These are phyloP conservation scores for Orbilia ellipsospora DNA, from an alignment of 2,329 filamentous ascomycete species.

Conservation along the genomic window DNA sequence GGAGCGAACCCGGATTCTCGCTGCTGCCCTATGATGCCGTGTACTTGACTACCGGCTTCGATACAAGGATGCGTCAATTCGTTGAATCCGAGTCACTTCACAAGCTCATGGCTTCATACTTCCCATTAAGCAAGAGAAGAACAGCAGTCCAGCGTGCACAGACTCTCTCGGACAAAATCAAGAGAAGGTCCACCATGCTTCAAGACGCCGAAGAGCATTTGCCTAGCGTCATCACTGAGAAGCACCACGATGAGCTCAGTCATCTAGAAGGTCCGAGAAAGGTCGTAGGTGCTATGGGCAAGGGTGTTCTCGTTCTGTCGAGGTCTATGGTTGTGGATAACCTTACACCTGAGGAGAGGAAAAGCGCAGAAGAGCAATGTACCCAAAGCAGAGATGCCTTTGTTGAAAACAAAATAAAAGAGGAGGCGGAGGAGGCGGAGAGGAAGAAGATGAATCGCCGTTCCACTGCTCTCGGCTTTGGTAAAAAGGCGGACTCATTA, in stretches of 20 bases:
- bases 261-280: conserved; percentile 53
- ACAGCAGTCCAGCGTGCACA: conserved; percentile 23
- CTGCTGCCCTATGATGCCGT: conserved; percentile 56
- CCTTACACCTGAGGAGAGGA: conserved; percentile 44
- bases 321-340: conserved; percentile 48
- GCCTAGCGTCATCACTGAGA: conserved; percentile 36
- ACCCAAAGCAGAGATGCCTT: conserved; percentile 12
- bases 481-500: conserved; percentile 14
- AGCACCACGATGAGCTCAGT: conserved; percentile 37
- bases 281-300: conserved; percentile 57
- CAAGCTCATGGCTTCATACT: conserved; percentile 51
- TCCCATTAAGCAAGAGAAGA: conserved; percentile 55
- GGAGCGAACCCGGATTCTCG: conserved; percentile 54
- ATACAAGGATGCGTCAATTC: conserved; percentile 57
- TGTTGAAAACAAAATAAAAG: conserved; percentile 27
- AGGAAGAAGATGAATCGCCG: conserved; percentile 31
- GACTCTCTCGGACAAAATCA: conserved; percentile 42
- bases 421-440: conserved; percentile 28
- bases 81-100: conserved; percentile 58
- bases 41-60: conserved; percentile 56
- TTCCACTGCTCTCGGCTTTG: conserved; percentile 16
- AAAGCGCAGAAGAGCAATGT: conserved; percentile 38
- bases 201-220: conserved; percentile 11
- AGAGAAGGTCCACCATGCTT: conserved; percentile 37
- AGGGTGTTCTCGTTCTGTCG: conserved; percentile 56